phyloP scores from a whole-genome alignment of 352 stramenopile genomes.

The Globisporangium abappressorium region DNA sequence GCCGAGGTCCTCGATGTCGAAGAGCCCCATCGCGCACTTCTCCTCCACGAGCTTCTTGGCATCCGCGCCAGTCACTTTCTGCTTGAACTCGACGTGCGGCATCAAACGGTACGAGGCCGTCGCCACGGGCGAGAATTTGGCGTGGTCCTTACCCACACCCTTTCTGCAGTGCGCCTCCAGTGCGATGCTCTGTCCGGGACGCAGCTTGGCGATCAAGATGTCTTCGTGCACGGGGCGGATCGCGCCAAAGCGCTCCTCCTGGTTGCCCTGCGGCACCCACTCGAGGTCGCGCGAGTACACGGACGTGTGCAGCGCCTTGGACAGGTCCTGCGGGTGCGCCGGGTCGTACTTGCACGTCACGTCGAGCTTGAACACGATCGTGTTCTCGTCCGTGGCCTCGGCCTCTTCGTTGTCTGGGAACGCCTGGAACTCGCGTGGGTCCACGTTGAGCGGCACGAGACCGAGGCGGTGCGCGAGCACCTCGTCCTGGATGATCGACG shows the following conservation, averaged over 20 bases:
- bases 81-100: slow-evolving; percentile 75
- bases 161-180: slow-evolving; percentile 94
- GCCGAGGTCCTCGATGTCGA: slow-evolving; percentile 91
- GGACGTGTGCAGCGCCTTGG: slow-evolving; percentile 22
- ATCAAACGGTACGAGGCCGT: slow-evolving; percentile 95
- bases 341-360: slow-evolving; percentile 86
- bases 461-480: slow-evolving; percentile 90
- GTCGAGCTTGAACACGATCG: slow-evolving; percentile 95
- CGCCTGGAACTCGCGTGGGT: slow-evolving; percentile 83
- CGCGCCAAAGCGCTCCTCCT: slow-evolving; percentile 86
- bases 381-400: slow-evolving; percentile 94
- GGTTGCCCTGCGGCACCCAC: slow-evolving; percentile 96
- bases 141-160: slow-evolving; percentile 96
- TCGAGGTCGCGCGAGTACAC: slow-evolving; percentile 95
- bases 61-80: slow-evolving; percentile 59
- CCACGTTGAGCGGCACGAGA: slow-evolving; percentile 80
- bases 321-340: slow-evolving; percentile 45
- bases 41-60: slow-evolving; percentile 61
- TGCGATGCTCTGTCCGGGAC: slow-evolving; percentile 95
- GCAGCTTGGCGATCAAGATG: slow-evolving; percentile 96
- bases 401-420: slow-evolving; percentile 87
- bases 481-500: slow-evolving; percentile 93
- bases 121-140: slow-evolving; percentile 96
- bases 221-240: slow-evolving; percentile 92
- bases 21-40: slow-evolving; percentile 77